phyloP scores from a whole-genome alignment of 768 basidiomycete species.

The Boletus edulis region DNA sequence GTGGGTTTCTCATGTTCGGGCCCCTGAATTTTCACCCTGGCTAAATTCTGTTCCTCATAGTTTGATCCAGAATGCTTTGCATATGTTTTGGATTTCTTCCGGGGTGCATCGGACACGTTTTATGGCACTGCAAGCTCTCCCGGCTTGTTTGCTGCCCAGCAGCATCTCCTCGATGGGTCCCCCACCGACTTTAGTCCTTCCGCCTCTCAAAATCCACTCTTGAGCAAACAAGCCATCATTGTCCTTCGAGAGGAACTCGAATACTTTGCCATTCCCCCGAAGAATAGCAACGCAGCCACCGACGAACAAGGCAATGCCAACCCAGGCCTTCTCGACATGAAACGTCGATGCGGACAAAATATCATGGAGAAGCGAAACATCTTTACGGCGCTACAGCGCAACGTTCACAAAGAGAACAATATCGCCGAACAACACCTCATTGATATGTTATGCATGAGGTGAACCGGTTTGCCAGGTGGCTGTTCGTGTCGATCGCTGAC shows the following conservation, averaged over 20 bases:
- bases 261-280: conserved; percentile 94
- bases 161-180: conserved; percentile 68
- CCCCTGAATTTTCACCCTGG: not conserved
- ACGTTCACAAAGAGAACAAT: conserved; percentile 99
- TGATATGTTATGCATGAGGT: conserved; percentile 99
- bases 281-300: conserved; percentile 56
- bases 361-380: conserved; percentile 89
- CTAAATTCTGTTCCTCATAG: conserved; percentile 40
- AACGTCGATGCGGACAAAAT: conserved; percentile 82
- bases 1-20: conserved; percentile 52
- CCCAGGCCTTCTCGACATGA: conserved; percentile 71
- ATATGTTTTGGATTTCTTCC: conserved; percentile 92
- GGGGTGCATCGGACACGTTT: conserved; percentile 82
- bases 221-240: conserved; percentile 97
- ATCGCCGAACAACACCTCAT: conserved; percentile 98
- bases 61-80: conserved; percentile 97
- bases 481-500: conserved; percentile 9
- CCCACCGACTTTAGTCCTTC: conserved; percentile 59
- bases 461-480: conserved; percentile 14
- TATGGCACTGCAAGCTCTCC: conserved; percentile 78
- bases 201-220: conserved; percentile 83
- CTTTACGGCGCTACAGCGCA: conserved; percentile 96
- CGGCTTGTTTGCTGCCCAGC: conserved; percentile 76
- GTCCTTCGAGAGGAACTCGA: conserved; percentile 97
- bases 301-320: conserved; percentile 83